Percentiles rank a stretch among this genome's conserved stretches.
Evolutionary conservation across 352 stramenopile genomes (phyloP).

Genomic region (Halophytophthora polymorphica): DNA sequence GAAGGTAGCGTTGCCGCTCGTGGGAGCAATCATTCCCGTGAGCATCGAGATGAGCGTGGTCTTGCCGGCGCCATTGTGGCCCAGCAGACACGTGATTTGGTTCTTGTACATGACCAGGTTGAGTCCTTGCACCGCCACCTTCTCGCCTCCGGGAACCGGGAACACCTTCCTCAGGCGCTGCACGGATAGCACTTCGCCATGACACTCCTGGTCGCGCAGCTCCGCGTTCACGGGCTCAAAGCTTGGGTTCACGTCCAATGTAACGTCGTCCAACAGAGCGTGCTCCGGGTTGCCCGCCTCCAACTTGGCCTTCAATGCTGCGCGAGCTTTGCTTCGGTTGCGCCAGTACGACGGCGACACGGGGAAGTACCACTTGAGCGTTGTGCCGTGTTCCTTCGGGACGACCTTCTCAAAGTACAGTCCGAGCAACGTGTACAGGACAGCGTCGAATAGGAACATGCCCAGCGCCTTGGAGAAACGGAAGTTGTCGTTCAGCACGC

Average conservation of each 20-base stretch:
- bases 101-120: constrained; percentile 88
- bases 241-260: constrained; percentile 30
- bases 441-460: constrained; percentile 81
- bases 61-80: constrained; percentile 93
- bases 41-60: constrained; percentile 90
- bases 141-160: constrained; percentile 65
- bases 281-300: too few species aligned
- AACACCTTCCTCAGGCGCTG: constrained; percentile 64
- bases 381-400: constrained; percentile 88
- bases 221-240: constrained; percentile 38
- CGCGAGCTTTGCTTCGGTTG: constrained; percentile 1
- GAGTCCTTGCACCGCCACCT: constrained; percentile 79
- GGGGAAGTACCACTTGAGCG: constrained; percentile 90
- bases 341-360: constrained; percentile 50
- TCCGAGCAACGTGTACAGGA: constrained; percentile 89
- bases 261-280: constrained; percentile 27
- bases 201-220: constrained; percentile 32
- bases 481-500: constrained; percentile 42
- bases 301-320: too few species aligned
- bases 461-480: constrained; percentile 46
- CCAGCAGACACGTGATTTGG: constrained; percentile 90
- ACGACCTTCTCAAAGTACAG: constrained; percentile 90
- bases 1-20: constrained; percentile 61
- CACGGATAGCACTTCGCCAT: constrained; percentile 38
- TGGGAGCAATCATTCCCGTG: constrained; percentile 73